Conservation (phyloP, 1,284 basidiomycete species). For the Pyrrhoderma lamaoense region DNA sequence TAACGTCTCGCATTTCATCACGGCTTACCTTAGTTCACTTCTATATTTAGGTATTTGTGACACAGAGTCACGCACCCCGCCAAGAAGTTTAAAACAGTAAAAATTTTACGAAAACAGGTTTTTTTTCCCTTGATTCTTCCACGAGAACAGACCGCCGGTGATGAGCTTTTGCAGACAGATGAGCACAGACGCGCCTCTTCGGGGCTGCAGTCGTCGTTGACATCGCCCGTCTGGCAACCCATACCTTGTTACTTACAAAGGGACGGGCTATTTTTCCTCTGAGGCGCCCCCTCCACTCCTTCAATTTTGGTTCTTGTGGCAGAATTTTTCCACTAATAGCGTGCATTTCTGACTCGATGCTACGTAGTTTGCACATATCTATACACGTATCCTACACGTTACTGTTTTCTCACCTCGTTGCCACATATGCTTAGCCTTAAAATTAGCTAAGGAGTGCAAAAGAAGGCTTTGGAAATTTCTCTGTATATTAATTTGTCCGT, state of each 20-base stretch:
- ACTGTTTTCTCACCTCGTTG: too few species aligned
- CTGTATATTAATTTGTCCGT: too few species aligned
- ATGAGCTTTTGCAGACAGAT: constrained; percentile 37
- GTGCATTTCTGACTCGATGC: background rate
- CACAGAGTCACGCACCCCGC: background rate
- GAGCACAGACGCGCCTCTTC: constrained; percentile 31
- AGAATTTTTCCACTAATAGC: background rate
- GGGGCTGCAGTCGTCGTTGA: constrained; percentile 31
- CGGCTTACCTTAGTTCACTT: background rate
- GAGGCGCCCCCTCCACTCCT: constrained; percentile 28
- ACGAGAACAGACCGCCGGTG: constrained; percentile 43
- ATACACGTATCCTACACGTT: background rate
- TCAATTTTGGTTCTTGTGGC: too few species aligned
- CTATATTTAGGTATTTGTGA: too few species aligned
- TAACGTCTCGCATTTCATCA: constrained; percentile 1
- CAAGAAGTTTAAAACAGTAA: background rate
- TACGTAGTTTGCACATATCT: background rate
- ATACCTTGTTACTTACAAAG: constrained; percentile 44
- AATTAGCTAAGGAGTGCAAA: too few species aligned
- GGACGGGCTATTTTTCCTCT: constrained; percentile 38
- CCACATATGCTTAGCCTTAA: too few species aligned
- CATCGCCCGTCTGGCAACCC: constrained; percentile 43
- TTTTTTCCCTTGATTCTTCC: constrained; percentile 36
- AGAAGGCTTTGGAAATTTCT: too few species aligned
- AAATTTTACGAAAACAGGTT: background rate